phyloP scores from a whole-genome alignment of 306 rosid genomes.

The Medicago lupulina region DNA sequence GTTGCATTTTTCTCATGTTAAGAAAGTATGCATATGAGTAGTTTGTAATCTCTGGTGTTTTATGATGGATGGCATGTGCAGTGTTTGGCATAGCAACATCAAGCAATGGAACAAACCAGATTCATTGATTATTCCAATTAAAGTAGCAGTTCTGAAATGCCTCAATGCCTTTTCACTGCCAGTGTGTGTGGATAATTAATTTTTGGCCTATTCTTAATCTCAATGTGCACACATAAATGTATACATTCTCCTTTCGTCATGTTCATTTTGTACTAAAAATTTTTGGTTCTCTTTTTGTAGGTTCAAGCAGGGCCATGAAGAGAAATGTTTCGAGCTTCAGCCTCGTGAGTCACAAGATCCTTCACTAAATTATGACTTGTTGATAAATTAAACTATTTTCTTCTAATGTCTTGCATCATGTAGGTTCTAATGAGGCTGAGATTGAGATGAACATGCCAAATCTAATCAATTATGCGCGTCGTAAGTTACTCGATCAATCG shows the following conservation, averaged over 20 bases:
- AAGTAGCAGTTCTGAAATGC: constrained; percentile 53
- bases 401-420: constrained; percentile 33
- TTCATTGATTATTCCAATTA: constrained; percentile 48
- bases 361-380: neutral
- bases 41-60: constrained; percentile 33
- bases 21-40: neutral
- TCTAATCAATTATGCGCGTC: constrained; percentile 51
- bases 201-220: constrained; percentile 29
- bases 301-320: constrained; percentile 46
- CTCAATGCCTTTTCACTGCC: constrained; percentile 50
- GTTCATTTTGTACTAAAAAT: constrained; percentile 34
- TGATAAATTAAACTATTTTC: constrained; percentile 7
- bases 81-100: constrained; percentile 65
- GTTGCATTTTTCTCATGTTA: neutral
- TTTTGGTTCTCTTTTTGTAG: constrained; percentile 51
- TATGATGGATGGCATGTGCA: constrained; percentile 52
- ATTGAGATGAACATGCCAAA: constrained; percentile 34
- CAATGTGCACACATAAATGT: neutral
- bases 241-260: constrained; percentile 27
- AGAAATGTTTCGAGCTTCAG: constrained; percentile 46
- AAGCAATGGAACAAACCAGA: constrained; percentile 44
- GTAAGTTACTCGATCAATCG: constrained; percentile 69
- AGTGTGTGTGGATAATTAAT: constrained; percentile 53
- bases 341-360: constrained; percentile 56
- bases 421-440: constrained; percentile 55